Conservation (phyloP, 2,329 filamentous ascomycete species). For the Colletotrichum sp. region DNA sequence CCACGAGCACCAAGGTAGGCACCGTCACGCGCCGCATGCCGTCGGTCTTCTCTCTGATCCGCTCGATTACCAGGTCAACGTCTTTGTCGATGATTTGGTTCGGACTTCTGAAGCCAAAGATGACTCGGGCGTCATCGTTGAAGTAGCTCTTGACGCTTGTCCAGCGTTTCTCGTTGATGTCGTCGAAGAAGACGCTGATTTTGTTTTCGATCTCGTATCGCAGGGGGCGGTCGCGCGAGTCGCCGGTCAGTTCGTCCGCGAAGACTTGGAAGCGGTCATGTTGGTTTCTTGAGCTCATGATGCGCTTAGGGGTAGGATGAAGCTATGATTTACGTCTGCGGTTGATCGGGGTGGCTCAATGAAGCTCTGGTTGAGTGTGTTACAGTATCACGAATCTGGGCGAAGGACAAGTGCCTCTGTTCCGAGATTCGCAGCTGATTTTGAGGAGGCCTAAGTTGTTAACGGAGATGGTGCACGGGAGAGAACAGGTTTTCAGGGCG, state of each 20-base stretch:
- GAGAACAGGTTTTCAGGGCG: not conserved
- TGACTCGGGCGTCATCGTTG: not conserved
- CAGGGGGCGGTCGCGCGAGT: not conserved
- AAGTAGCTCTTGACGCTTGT: not conserved
- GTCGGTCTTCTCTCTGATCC: not conserved
- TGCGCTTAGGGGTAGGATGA: not conserved
- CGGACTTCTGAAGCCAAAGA: not conserved
- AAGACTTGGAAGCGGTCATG: not conserved
- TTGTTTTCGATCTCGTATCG: not conserved
- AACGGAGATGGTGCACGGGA: not conserved
- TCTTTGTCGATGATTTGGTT: not conserved
- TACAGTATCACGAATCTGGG: not conserved
- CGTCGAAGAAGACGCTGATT: not conserved
- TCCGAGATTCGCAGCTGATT: not conserved
- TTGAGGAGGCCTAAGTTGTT: not conserved
- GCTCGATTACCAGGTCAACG: not conserved
- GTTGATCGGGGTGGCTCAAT: not conserved
- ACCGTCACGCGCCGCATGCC: not conserved
- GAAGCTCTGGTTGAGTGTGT: accelerated
- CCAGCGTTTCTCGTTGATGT: not conserved
- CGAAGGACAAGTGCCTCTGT: not conserved
- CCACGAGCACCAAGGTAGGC: not conserved
- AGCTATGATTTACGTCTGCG: accelerated
- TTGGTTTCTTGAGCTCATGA: not conserved
- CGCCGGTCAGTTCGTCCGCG: not conserved